phyloP scores from a whole-genome alignment of 2,329 filamentous ascomycete species.

The Sporothrix brasiliensis region DNA sequence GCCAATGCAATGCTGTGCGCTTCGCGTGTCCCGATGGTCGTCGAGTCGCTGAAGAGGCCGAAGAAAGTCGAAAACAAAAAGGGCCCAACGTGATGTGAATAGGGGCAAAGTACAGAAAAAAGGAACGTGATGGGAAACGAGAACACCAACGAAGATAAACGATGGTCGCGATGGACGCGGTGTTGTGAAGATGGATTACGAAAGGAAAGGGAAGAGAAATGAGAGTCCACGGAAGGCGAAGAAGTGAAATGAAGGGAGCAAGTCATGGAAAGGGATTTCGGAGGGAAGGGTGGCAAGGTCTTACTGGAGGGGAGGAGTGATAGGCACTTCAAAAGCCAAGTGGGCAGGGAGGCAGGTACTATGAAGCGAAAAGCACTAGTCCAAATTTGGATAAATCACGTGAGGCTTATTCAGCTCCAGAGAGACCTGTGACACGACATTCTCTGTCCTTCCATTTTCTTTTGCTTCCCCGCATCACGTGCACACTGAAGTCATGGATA shows the following conservation, averaged over 20 bases:
- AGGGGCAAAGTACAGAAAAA: not conserved
- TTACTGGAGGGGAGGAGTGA: conserved; percentile 1
- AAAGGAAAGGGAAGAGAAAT: not conserved
- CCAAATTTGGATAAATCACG: not conserved
- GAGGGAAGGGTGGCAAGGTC: conserved; percentile 17
- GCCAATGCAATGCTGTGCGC: not conserved
- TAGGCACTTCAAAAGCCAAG: not conserved
- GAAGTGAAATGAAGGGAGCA: conserved; percentile 25
- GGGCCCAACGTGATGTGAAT: not conserved
- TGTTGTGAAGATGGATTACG: conserved; percentile 7
- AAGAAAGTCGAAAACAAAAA: not conserved
- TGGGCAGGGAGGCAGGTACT: not conserved
- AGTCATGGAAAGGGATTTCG: conserved; percentile 16
- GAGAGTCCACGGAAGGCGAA: conserved; percentile 6
- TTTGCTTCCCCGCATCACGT: conserved; percentile 26
- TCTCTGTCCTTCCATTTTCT: conserved; percentile 17
- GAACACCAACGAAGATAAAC: not conserved
- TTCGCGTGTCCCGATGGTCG: conserved; percentile 14
- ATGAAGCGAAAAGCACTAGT: conserved; percentile 3
- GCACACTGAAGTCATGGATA: conserved; percentile 15
- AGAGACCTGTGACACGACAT: not conserved
- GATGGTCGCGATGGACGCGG: conserved; percentile 22
- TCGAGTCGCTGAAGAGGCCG: not conserved
- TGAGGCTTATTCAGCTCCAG: not conserved
- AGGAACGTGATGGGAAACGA: not conserved